Percentiles rank a stretch among this genome's conserved stretches.
Conservation (phyloP, 345 rosid genomes). For the Eucalyptus cloeziana region DNA sequence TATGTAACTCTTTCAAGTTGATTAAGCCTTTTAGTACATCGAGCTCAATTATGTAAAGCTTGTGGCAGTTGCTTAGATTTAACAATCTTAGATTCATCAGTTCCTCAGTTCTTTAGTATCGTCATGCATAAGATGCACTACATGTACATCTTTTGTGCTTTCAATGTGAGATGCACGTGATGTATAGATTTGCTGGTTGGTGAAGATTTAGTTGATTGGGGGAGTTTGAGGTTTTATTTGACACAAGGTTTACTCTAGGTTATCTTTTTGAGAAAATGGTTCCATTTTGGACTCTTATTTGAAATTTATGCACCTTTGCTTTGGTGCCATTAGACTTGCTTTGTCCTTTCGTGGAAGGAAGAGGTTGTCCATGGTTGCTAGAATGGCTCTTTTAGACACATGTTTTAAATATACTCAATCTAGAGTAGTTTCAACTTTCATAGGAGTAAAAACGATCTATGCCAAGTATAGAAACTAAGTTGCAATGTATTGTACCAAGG, state of each 20-base stretch:
- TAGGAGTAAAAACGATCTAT: neutral
- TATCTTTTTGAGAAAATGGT: neutral
- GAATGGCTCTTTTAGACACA: too few relatives aligned
- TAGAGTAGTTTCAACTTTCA: neutral
- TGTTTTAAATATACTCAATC: neutral
- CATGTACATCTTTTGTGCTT: neutral
- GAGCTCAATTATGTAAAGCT: neutral
- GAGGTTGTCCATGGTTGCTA: too few relatives aligned
- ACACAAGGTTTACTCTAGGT: neutral
- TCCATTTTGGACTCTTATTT: neutral
- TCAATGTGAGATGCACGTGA: neutral
- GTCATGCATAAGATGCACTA: neutral
- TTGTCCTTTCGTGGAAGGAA: too few relatives aligned
- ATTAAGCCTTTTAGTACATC: neutral
- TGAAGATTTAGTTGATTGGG: neutral
- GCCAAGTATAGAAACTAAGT: neutral
- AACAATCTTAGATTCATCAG: neutral
- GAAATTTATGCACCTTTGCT: neutral
- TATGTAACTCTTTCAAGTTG: neutral
- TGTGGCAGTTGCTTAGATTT: neutral
- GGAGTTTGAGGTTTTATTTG: neutral
- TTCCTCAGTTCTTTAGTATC: neutral
- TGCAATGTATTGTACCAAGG: neutral
- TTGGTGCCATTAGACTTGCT: too few relatives aligned
- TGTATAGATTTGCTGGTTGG: neutral